Base-by-base conservation (phyloP, 177 flowering plant species). In the Vitis hybrid region DNA sequence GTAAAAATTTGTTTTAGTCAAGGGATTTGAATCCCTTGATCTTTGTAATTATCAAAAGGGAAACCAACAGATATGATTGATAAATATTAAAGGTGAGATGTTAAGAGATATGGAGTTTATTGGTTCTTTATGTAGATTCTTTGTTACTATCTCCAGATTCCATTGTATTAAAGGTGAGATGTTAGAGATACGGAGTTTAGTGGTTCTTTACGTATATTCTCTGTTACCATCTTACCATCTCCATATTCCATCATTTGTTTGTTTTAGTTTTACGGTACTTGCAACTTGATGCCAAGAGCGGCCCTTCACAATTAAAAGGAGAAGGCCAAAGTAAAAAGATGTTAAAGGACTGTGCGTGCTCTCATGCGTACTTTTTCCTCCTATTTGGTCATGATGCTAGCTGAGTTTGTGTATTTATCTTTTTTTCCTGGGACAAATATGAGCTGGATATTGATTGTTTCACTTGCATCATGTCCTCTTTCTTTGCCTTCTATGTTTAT, bases 1-100 rank as follows among this genome's bases (percentile, higher is more conserved):
- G 69, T 71, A 71, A 59, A 61, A 58, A 19, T 48, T 60, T 19
- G 57, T 14, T 29, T 18, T 15, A 5, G 15, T 5, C 19, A 6
- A 14, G 63, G 50, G 58, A 15, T 13, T 18, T 11, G 64, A 19
- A 29, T 26, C 31, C 68, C 45, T 48, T 19, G 10, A 64, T 49
- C 56, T 12, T 49, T 59, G 60, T 60, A 51, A 64, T 16, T 64
- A 50, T 26, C 11, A 14, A 1, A 20, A 34, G 56, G 15, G 20
- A 31, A 62, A 45, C 26, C 45, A 5, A 45, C 26, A 9, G 51
- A 50, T 18, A 20, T 10, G 3, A 14, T 7, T 50, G 48, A 34
- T 10, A 11, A 3, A 16, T 16, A 16, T 18, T 48, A 50, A 16
- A 48, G 15, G 66, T 16, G 66, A 63, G 12, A 15, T 63, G 12